Conservation (phyloP, 768 basidiomycete genomes). For the Roridomyces roridus region DNA sequence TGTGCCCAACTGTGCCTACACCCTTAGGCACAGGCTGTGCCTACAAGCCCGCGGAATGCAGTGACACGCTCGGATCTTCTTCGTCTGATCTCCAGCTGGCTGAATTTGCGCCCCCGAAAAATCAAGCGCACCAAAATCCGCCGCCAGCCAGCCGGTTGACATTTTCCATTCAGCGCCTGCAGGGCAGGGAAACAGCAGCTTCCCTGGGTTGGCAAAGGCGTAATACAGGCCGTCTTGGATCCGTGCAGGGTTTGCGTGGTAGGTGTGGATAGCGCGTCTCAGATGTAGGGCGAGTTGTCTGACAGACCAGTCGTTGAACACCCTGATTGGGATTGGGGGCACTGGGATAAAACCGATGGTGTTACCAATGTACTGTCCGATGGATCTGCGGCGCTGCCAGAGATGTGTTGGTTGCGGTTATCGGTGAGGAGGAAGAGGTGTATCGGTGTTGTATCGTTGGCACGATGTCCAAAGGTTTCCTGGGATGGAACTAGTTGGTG, state of each 20-base stretch:
- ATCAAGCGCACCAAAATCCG: conserved; percentile 4
- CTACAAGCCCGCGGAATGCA: no score
- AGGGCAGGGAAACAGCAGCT: conserved; percentile 3
- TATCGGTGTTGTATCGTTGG: background rate
- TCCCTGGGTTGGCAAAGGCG: background rate
- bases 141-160: conserved; percentile 2
- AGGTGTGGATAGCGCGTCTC: conserved; percentile 8
- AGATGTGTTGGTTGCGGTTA: conserved; percentile 2
- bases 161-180: background rate
- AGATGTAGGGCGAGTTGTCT: background rate
- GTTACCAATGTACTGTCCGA: conserved; percentile 2
- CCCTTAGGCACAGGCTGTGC: no score
- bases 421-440: background rate
- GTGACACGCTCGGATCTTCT: no score
- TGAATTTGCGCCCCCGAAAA: conserved; percentile 12
- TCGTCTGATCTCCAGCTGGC: no score
- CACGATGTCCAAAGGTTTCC: background rate
- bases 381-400: background rate
- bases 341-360: background rate
- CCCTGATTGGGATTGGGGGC: conserved; percentile 1
- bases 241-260: background rate
- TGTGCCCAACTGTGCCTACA: no score
- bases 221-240: background rate
- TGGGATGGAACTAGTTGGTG: background rate
- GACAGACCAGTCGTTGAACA: background rate